Conservation (phyloP, 148 eudicot genomes). For the Pouteria glomerata region DNA sequence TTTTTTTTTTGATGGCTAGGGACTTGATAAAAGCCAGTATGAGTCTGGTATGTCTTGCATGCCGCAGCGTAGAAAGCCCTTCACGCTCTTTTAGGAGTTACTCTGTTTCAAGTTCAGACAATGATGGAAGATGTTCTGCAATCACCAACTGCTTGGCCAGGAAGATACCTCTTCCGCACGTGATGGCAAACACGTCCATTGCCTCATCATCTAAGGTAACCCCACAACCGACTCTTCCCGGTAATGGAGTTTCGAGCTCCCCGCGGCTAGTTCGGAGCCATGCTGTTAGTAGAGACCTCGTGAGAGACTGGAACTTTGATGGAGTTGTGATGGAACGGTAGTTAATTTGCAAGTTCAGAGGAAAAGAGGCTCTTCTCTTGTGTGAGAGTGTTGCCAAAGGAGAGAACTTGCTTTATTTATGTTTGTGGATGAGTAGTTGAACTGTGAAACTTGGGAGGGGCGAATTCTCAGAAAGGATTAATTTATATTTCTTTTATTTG, state of each 20-base stretch:
- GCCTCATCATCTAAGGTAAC: slow-evolving; percentile 67
- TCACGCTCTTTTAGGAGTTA: slow-evolving; percentile 79
- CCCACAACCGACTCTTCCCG: slow-evolving; percentile 57
- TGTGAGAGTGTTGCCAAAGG: background rate
- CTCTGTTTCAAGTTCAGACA: slow-evolving; percentile 82
- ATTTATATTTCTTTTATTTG: background rate
- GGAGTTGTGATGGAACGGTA: slow-evolving; percentile 39
- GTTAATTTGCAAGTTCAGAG: background rate
- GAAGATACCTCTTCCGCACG: slow-evolving; percentile 37
- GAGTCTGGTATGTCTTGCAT: slow-evolving; percentile 80
- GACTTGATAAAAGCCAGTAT: slow-evolving; percentile 26
- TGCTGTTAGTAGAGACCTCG: slow-evolving; percentile 75
- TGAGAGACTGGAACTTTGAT: slow-evolving; percentile 77
- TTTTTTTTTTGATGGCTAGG: background rate
- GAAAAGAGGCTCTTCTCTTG: background rate
- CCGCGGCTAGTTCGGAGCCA: slow-evolving; percentile 71
- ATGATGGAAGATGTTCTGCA: slow-evolving; percentile 69
- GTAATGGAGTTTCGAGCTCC: slow-evolving; percentile 31
- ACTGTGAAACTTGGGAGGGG: background rate
- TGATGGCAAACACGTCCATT: slow-evolving; percentile 27
- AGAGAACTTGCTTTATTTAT: background rate
- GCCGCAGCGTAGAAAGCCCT: slow-evolving; percentile 81
- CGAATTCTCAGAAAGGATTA: background rate
- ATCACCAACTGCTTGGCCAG: slow-evolving; percentile 58
- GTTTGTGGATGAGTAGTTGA: slow-evolving; percentile 1